A percentile compares a stretch with the other conserved stretches of the same genome.
phyloP scores from a whole-genome alignment of 1,284 basidiomycete species.

The Pascua sp. region DNA sequence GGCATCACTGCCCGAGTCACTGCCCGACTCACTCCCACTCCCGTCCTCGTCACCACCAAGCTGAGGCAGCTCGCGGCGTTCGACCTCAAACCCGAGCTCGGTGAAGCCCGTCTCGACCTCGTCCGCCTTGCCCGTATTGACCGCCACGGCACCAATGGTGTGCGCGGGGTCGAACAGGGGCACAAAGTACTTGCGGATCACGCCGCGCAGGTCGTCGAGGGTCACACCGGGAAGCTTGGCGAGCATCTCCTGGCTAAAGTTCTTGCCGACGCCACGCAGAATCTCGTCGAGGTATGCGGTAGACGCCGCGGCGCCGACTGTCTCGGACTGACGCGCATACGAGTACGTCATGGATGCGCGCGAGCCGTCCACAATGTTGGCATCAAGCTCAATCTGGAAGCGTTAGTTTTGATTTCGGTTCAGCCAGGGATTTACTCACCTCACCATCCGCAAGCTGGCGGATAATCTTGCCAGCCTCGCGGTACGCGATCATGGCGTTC shows the following conservation, averaged over 20 bases:
- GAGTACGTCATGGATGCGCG: conserved; percentile 86
- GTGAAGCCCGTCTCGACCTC: conserved; percentile 66
- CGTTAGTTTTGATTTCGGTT: conserved; percentile 6
- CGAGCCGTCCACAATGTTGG: conserved; percentile 81
- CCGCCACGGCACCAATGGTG: conserved; percentile 77
- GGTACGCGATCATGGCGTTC: conserved; percentile 76
- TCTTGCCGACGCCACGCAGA: conserved; percentile 71
- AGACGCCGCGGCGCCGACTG: conserved; percentile 73
- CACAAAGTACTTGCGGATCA: conserved; percentile 72
- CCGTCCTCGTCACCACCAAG: conserved; percentile 21
- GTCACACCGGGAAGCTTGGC: conserved; percentile 67
- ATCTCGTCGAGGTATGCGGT: conserved; percentile 82
- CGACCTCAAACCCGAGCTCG: conserved; percentile 71
- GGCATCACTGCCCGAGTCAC: conserved; percentile 1
- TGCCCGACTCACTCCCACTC: conserved; percentile 18
- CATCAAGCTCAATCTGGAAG: conserved; percentile 72
- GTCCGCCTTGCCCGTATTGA: conserved; percentile 73
- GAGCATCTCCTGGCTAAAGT: conserved; percentile 69
- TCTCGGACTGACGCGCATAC: conserved; percentile 76
- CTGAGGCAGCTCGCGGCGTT: conserved; percentile 57
- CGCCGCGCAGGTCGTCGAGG: conserved; percentile 67
- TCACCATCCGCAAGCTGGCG: conserved; percentile 70
- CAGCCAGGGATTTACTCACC: conserved; percentile 54
- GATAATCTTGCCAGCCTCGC: conserved; percentile 73
- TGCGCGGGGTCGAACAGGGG: conserved; percentile 77